These are phyloP conservation scores for Stylonectria norvegica DNA, from an alignment of 2,329 filamentous ascomycete genomes.

Conservation along the genomic window DNA sequence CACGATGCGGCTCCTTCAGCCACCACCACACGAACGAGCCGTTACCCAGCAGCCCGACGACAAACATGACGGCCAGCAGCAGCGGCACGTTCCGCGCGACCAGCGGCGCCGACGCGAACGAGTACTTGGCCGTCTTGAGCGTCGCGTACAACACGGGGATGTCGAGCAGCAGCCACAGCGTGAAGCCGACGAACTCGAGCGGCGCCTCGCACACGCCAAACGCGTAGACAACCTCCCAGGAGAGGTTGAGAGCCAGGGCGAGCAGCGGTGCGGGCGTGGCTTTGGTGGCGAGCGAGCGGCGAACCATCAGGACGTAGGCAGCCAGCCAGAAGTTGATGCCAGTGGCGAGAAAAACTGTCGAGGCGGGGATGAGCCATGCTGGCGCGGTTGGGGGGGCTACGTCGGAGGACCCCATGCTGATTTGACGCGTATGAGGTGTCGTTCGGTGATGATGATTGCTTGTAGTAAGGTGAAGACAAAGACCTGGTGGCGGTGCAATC, in stretches of 20 bases:
- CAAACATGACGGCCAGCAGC: slow-evolving; percentile 35
- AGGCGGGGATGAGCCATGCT: slow-evolving; percentile 37
- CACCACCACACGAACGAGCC: slow-evolving; percentile 47
- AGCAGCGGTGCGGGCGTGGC: slow-evolving; percentile 50
- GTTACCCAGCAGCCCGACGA: slow-evolving; percentile 37
- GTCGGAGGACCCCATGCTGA: slow-evolving; percentile 38
- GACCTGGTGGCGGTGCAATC: neutral
- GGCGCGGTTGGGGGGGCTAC: slow-evolving; percentile 34
- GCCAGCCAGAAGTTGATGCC: slow-evolving; percentile 41
- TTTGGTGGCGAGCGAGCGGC: slow-evolving; percentile 42
- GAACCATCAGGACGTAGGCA: slow-evolving; percentile 46
- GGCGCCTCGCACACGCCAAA: slow-evolving; percentile 43
- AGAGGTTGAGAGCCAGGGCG: slow-evolving; percentile 47
- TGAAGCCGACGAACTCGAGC: slow-evolving; percentile 44
- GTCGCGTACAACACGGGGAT: slow-evolving; percentile 44
- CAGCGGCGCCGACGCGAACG: slow-evolving; percentile 41
- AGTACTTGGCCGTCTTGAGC: slow-evolving; percentile 40
- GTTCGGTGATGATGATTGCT: neutral
- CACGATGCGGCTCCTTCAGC: slow-evolving; percentile 39
- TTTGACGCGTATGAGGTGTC: neutral
- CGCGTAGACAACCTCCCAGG: slow-evolving; percentile 50
- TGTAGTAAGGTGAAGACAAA: neutral
- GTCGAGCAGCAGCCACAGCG: slow-evolving; percentile 49
- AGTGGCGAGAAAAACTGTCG: slow-evolving; percentile 32
- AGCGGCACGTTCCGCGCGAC: slow-evolving; percentile 40